Percentiles rank a stretch among this genome's conserved stretches.
Conservation (phyloP, 1,284 basidiomycete genomes). For the Tremellales sp. region DNA sequence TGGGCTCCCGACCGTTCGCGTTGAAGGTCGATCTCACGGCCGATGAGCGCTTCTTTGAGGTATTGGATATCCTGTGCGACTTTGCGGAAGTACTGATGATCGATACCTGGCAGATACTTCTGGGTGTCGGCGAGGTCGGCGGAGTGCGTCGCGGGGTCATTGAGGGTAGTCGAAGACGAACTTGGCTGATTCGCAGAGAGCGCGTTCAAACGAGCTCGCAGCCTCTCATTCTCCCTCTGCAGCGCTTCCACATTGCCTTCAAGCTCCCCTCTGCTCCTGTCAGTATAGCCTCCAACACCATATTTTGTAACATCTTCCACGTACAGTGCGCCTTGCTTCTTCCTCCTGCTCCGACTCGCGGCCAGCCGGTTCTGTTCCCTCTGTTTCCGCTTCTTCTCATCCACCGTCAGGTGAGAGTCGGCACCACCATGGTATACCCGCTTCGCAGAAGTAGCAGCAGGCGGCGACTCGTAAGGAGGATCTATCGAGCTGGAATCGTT, state of each 20-base stretch:
- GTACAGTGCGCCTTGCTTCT: constrained; percentile 42
- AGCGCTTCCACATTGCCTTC: constrained; percentile 38
- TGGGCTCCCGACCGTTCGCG: background rate
- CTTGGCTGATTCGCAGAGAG: constrained; percentile 17
- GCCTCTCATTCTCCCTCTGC: constrained; percentile 39
- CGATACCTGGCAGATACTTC: constrained; percentile 13
- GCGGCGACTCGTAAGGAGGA: no score
- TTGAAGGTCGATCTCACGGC: constrained; percentile 18
- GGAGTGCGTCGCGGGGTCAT: background rate
- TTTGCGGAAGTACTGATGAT: constrained; percentile 23
- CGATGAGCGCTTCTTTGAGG: constrained; percentile 18
- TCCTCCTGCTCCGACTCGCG: constrained; percentile 40
- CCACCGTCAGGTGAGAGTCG: constrained; percentile 7
- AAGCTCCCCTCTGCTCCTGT: no score
- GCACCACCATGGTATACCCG: background rate
- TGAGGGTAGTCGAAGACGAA: background rate
- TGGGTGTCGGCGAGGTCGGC: background rate
- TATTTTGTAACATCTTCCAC: no score
- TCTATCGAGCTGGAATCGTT: no score
- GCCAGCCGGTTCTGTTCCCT: constrained; percentile 44
- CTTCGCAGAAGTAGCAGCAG: no score
- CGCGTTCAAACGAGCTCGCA: constrained; percentile 28
- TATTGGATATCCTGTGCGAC: constrained; percentile 28
- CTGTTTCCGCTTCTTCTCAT: constrained; percentile 40
- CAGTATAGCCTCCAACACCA: no score